Evolutionary conservation across 306 rosid species (phyloP).

Genomic region (Ormosia emarginata): DNA sequence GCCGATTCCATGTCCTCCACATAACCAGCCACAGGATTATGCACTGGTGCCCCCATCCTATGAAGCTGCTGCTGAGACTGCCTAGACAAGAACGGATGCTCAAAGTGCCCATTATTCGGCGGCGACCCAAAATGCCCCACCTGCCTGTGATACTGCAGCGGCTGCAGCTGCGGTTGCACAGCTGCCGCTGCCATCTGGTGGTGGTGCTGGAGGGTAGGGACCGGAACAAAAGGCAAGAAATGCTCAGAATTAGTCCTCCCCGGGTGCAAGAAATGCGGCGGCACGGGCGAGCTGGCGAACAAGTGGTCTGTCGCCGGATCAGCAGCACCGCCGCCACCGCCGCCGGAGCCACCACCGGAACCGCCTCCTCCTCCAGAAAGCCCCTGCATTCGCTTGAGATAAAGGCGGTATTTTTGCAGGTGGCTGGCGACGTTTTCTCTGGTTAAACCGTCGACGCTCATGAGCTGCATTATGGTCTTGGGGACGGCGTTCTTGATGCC

Average conservation of each 20-base stretch:
- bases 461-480: constrained; percentile 99
- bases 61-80: constrained; percentile 66
- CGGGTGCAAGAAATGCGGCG: constrained; percentile 78
- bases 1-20: constrained; percentile 84
- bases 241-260: constrained; percentile 79
- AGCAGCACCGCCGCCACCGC: constrained; percentile 14
- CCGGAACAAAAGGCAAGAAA: constrained; percentile 83
- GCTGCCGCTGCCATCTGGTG: constrained; percentile 59
- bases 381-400: constrained; percentile 94
- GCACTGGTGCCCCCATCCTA: constrained; percentile 75
- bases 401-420: constrained; percentile 90
- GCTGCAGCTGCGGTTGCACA: constrained; percentile 50
- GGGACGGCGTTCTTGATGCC: constrained; percentile 97
- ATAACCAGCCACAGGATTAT: constrained; percentile 47
- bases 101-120: constrained; percentile 80
- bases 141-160: constrained; percentile 68
- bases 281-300: constrained; percentile 89
- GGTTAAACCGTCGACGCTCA: constrained; percentile 97
- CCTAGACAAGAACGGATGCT: constrained; percentile 73
- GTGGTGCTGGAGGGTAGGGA: constrained; percentile 75
- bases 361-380: constrained; percentile 39
- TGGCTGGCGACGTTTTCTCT: constrained; percentile 96
- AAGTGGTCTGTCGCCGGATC: constrained; percentile 89
- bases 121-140: constrained; percentile 89
- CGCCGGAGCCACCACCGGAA: constrained; percentile 30